Percentiles rank a stretch among this genome's conserved stretches.
These are phyloP conservation scores for Yamagishiella unicocca DNA, from an alignment of 139 green algal genomes.

Conservation along the genomic window DNA sequence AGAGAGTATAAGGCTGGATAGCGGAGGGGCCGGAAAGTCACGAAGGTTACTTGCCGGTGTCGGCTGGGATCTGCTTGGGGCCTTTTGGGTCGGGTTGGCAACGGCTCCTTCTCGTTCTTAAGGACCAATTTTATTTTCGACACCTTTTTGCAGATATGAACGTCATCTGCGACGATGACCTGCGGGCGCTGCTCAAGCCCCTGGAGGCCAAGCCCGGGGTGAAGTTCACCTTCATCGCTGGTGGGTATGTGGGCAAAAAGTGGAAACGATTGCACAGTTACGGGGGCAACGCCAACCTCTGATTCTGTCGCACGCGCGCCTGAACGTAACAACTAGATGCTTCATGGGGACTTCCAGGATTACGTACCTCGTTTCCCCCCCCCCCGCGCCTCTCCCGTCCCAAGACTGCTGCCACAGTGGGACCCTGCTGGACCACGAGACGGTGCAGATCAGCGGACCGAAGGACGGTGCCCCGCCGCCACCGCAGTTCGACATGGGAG, in stretches of 20 bases:
- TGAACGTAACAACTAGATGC: background rate
- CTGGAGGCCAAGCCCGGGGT: constrained; percentile 49
- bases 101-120: no score
- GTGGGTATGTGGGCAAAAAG: constrained; percentile 10
- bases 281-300: background rate
- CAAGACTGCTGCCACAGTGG: constrained; percentile 82
- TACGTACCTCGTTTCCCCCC: background rate
- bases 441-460: constrained; percentile 67
- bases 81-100: no score
- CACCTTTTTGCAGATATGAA: constrained; percentile 60
- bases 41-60: no score
- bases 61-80: no score
- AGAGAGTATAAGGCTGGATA: no score
- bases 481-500: background rate
- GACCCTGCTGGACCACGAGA: constrained; percentile 71
- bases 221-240: constrained; percentile 78
- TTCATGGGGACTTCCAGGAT: background rate
- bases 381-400: background rate
- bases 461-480: constrained; percentile 53
- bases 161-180: constrained; percentile 67
- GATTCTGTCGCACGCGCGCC: no score
- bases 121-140: no score
- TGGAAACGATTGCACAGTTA: background rate
- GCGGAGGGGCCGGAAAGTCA: no score
- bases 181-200: constrained; percentile 45